Evolutionary conservation across 2,329 filamentous ascomycete species (phyloP), one percentile per base, ranked within the genome.

Genomic region (Colletotrichum lindemuthianum): DNA sequence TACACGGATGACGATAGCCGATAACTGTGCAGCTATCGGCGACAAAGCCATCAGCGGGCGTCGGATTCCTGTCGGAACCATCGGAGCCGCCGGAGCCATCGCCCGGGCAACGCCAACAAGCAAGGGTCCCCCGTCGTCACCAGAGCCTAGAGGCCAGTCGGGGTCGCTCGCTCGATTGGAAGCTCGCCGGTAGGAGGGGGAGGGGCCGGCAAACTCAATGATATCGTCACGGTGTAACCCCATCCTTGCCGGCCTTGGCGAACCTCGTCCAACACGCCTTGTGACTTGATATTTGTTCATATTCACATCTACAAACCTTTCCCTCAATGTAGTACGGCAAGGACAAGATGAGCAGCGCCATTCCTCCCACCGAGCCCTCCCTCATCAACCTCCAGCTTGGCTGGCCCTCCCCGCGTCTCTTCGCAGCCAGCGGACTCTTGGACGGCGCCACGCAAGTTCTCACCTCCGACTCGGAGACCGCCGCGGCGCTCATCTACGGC

Each of bases 401-500:
- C 70, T 92, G 90, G 89, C 91, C 91, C 0, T 82, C 81, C 0
- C 78, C 82, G 0, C 69, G 73, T n/a, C 84, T 96, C 5, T 84
- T 96, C 10, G 91, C 92, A 9, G 84, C 85, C 2, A 74, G 81
- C 5, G 80, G 88, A 13, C 82, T 96, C 59, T 81, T 85, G 34
- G 77, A 79, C n/a, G 90, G 91, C 33, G 81, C 90, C 58, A 79
- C 84, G 60, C 78, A 80, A 53, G 86, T 88, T 9, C 83, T 96
- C 49, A 81, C 84, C 9, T 81, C 90, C 70, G 84, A 86, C 8
- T 72, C 76, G 7, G 78, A 90, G 60, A 86, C 84, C 54, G 79
- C 83, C 2, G 85, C 88, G 0, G 90, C 84, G 11, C 83, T 97
- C 39, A 83, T 89, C 59, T 97, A 97, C 72, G 94, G 90, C 0